phyloP scores from a whole-genome alignment of 2,329 filamentous ascomycete species.

The Zymoseptoria tritici region DNA sequence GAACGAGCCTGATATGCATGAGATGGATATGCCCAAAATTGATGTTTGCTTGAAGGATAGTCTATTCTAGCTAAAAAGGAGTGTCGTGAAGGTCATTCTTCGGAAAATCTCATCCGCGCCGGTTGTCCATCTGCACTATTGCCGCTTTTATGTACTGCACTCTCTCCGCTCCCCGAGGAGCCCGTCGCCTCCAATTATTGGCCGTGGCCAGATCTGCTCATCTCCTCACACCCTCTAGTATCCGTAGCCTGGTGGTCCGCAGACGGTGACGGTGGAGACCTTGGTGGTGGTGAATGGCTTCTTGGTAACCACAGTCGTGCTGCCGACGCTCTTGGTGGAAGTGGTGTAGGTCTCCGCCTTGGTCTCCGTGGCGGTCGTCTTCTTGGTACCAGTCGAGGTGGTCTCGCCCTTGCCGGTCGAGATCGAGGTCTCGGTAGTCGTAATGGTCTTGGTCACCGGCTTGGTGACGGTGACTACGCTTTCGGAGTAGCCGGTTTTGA shows the following conservation, averaged over 20 bases:
- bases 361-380: background rate
- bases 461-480: background rate
- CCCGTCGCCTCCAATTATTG: background rate
- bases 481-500: conserved; percentile 1
- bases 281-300: conserved; percentile 3
- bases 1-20: background rate
- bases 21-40: background rate
- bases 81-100: conserved; percentile 2
- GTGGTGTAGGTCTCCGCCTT: background rate
- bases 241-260: conserved; percentile 1
- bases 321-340: background rate
- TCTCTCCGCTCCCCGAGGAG: background rate
- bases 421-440: background rate
- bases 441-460: background rate
- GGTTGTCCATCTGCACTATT: background rate
- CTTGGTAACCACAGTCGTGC: background rate
- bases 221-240: background rate
- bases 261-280: conserved; percentile 1
- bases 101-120: background rate
- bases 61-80: conserved; percentile 10
- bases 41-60: conserved; percentile 1
- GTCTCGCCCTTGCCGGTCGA: background rate
- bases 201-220: background rate
- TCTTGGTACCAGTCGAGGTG: background rate
- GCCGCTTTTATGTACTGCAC: background rate